Evolutionary conservation across 768 basidiomycete species (phyloP), one percentile per base, ranked within the genome.

Genomic region (Leccinum sublutescens): DNA sequence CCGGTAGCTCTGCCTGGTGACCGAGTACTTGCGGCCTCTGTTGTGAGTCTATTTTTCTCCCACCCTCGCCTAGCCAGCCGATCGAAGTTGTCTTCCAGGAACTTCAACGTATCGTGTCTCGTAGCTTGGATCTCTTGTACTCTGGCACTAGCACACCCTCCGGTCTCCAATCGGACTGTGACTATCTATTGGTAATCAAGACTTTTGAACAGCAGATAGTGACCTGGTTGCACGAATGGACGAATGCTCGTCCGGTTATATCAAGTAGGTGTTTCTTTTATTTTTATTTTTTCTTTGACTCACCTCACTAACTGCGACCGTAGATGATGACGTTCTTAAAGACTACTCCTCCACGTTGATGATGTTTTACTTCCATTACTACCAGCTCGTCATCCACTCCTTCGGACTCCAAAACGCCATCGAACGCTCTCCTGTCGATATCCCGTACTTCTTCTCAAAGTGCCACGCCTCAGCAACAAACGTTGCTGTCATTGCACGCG

Each of bases 371-470:
- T 89, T 83, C 75, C 83, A 92, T 70, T 96, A 96, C 67, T 85
- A 88, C 25, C 84, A 85, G 75, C 83, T 99, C 54, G 91, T 97
- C 38, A 77, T 98, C 58, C 95, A 97, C 70, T 96, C 95, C 1
- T 99, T 99, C 66, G 96, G 96, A 11, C 81, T 99, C 47, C 95
- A 99, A 73, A 91, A 96, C 68, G 93, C 96, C n/a, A 76, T 98
- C 57, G 95, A 96, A 74, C 82, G 84, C 19, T 80, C 83, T 4
- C 75, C 82, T 1, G 74, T 89, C 47, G 85, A 94, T 68, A 86
- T 91, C 45, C 86, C 86, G 0, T 87, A 94, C 75, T 94, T 94
- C 77, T 93, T 94, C 68, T 82, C 85, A 14, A 84, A 90, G 34
- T 89, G 88, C 60, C 86, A 93, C 71, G 79, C 83, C 3, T 81